These are phyloP conservation scores for Epichloe glyceriae DNA, from an alignment of 2,329 filamentous ascomycete genomes.

Conservation along the genomic window DNA sequence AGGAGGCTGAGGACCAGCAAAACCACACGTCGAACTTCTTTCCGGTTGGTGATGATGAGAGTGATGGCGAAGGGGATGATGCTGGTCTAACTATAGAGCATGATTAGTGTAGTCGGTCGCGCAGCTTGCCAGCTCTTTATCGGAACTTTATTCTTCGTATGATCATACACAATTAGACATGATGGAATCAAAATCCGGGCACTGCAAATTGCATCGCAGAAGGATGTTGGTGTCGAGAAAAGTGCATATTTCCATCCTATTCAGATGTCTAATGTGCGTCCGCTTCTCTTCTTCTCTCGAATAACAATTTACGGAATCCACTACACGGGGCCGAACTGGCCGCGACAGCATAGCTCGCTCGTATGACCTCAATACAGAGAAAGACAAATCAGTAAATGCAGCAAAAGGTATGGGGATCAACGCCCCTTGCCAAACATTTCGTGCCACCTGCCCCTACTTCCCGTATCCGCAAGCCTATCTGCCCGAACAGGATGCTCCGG, in stretches of 20 bases:
- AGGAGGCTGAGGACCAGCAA: conserved; percentile 27
- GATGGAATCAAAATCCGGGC: too few species aligned
- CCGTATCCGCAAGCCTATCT: conserved; percentile 16
- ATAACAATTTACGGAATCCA: too few species aligned
- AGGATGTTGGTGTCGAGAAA: too few species aligned
- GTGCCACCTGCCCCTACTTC: conserved; percentile 43
- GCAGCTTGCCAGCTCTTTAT: neutral
- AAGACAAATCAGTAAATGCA: neutral
- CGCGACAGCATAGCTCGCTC: too few species aligned
- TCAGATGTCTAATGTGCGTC: too few species aligned
- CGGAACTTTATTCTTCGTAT: too few species aligned
- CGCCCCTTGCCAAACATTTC: conserved; percentile 39
- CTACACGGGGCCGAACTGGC: too few species aligned
- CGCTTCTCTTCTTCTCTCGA: too few species aligned
- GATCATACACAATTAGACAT: too few species aligned
- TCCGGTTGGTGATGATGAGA: conserved; percentile 31
- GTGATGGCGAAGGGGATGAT: conserved; percentile 22
- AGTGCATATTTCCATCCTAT: too few species aligned
- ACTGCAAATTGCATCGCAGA: neutral
- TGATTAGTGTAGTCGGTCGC: conserved; percentile 1
- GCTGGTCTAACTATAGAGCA: conserved; percentile 23
- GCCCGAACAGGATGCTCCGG: conserved; percentile 18
- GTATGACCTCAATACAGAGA: too few species aligned
- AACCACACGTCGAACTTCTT: conserved; percentile 34
- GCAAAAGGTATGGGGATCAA: conserved; percentile 10